Conservation (phyloP, 176 grass and related monocot genomes). For the Carex kokanica region DNA sequence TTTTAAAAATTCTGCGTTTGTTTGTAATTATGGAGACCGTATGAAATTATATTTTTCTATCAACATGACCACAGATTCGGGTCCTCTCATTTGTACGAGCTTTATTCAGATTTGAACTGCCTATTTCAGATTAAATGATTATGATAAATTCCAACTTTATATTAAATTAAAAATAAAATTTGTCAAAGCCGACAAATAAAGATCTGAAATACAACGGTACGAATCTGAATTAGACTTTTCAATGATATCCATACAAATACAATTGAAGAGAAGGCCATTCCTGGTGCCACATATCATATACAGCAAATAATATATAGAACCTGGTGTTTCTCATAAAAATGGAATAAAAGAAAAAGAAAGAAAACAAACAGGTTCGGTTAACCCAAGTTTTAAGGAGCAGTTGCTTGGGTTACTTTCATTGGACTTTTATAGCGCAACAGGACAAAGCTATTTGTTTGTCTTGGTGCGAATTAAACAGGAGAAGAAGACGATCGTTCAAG, state of each 20-base stretch:
- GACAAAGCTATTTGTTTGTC: background rate
- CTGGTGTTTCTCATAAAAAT: background rate
- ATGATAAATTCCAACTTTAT: too few species aligned
- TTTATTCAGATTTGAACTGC: too few species aligned
- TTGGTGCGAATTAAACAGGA: background rate
- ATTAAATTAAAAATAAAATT: too few species aligned
- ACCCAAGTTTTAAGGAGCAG: background rate
- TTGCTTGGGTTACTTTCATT: background rate
- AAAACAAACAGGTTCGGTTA: background rate
- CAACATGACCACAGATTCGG: background rate
- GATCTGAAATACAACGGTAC: too few species aligned
- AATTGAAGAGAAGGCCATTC: too few species aligned
- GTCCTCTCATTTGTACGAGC: background rate
- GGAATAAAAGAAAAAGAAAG: background rate
- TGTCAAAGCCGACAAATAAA: too few species aligned
- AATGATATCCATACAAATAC: too few species aligned
- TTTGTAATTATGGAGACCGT: background rate
- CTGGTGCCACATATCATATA: background rate
- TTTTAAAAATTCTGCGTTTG: background rate
- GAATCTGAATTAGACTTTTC: too few species aligned
- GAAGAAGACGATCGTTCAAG: background rate
- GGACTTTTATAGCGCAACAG: background rate
- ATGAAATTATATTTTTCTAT: background rate
- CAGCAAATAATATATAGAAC: background rate
- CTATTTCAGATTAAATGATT: too few species aligned